Evolutionary conservation across 2,329 filamentous ascomycete species (phyloP).

Genomic region (Coniochaeta hoffmannii): DNA sequence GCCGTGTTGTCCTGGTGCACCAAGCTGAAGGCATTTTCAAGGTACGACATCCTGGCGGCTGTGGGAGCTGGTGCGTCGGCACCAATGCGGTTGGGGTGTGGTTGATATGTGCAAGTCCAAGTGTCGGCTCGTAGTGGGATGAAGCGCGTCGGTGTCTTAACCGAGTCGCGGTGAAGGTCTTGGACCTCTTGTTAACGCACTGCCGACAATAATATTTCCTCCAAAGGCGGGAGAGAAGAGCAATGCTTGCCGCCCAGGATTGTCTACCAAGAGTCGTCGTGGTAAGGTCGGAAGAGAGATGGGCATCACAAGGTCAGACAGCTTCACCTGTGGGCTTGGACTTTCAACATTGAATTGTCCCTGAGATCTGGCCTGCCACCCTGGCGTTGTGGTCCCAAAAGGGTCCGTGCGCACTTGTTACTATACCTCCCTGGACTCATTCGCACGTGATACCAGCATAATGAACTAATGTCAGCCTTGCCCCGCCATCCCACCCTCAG

Average conservation of each 20-base stretch:
- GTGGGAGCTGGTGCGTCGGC: slow-evolving; percentile 9
- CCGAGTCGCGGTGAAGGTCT: background rate
- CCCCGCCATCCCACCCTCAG: background rate
- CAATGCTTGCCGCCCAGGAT: background rate
- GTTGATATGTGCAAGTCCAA: slow-evolving; percentile 2
- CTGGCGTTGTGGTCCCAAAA: background rate
- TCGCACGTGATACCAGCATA: background rate
- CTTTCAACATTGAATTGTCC: background rate
- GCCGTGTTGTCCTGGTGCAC: slow-evolving; percentile 97
- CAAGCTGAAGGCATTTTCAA: slow-evolving; percentile 92
- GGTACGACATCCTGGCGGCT: slow-evolving; percentile 73
- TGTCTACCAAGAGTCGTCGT: background rate
- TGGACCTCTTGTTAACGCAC: background rate
- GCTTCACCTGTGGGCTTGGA: background rate
- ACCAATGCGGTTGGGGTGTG: slow-evolving; percentile 3
- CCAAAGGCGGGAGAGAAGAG: background rate
- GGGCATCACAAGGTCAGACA: background rate
- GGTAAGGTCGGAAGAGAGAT: background rate
- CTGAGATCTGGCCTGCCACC: slow-evolving; percentile 3
- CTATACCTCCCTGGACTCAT: background rate
- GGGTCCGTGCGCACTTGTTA: background rate
- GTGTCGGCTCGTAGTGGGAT: slow-evolving; percentile 1
- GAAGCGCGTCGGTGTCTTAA: background rate
- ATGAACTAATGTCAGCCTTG: background rate
- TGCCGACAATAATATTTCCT: background rate